Evolutionary conservation across 495 filamentous ascomycete genomes (phyloP).

Genomic region (Penicillium egyptiacum): DNA sequence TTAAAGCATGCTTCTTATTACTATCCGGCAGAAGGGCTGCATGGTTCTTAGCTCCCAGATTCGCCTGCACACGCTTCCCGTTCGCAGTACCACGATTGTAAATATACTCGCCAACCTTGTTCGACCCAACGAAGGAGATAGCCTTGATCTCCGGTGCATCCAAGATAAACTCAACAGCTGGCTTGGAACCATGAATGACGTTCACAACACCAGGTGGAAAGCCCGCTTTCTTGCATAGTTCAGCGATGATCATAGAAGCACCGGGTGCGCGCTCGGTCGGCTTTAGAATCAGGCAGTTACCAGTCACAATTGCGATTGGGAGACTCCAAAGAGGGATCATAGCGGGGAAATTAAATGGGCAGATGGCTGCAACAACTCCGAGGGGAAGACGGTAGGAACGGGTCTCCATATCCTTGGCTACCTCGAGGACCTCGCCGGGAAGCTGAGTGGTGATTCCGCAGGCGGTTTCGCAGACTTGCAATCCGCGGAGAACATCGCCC

Average conservation of each 20-base stretch:
- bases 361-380: conserved; percentile 93
- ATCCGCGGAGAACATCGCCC: conserved; percentile 89
- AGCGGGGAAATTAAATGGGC: conserved; percentile 98
- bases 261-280: conserved; percentile 96
- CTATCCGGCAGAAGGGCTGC: conserved; percentile 91
- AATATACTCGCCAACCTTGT: conserved; percentile 97
- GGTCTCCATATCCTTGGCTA: conserved; percentile 99
- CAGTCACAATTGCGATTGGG: conserved; percentile 91
- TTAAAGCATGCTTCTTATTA: conserved; percentile 96
- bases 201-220: conserved; percentile 94
- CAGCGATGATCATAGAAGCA: conserved; percentile 95
- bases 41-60: conserved; percentile 99
- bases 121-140: conserved; percentile 92
- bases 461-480: conserved; percentile 96
- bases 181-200: conserved; percentile 85
- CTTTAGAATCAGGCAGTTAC: conserved; percentile 92
- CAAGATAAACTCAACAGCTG: conserved; percentile 94
- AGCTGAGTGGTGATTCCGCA: conserved; percentile 93
- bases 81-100: conserved; percentile 88
- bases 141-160: conserved; percentile 96
- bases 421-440: conserved; percentile 91
- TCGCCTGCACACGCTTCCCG: conserved; percentile 90
- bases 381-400: conserved; percentile 87
- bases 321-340: conserved; percentile 99
- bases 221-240: conserved; percentile 85